Conservation (phyloP, 2,329 filamentous ascomycete species). For the Fusarium vanettenii region DNA sequence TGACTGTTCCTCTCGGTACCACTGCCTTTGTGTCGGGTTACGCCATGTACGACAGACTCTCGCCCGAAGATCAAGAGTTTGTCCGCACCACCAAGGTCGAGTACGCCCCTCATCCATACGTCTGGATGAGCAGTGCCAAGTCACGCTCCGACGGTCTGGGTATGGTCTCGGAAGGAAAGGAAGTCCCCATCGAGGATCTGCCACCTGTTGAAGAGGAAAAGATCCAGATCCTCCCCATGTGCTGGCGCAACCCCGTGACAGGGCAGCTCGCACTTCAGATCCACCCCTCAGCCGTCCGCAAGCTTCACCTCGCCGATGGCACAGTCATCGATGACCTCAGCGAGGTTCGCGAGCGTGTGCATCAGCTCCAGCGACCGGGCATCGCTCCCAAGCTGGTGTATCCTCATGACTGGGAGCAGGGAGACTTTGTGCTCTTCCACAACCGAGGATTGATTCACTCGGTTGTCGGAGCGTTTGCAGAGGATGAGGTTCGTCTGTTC, state of each 20-base stretch:
- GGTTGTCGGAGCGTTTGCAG: conserved; percentile 79
- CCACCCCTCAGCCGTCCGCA: conserved; percentile 77
- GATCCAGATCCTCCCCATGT: conserved; percentile 80
- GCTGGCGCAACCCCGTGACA: conserved; percentile 80
- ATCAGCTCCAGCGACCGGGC: conserved; percentile 76
- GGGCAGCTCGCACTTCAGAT: conserved; percentile 77
- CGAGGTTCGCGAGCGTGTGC: conserved; percentile 74
- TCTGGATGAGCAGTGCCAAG: conserved; percentile 81
- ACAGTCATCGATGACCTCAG: conserved; percentile 75
- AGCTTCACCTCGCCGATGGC: conserved; percentile 75
- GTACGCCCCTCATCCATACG: conserved; percentile 83
- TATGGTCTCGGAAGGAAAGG: conserved; percentile 73
- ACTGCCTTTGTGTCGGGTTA: conserved; percentile 81
- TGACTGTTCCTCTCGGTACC: conserved; percentile 78
- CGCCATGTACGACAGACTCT: conserved; percentile 76
- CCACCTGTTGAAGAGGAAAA: conserved; percentile 74
- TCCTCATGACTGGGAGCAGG: conserved; percentile 81
- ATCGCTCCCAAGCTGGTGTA: conserved; percentile 78
- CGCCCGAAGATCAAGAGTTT: conserved; percentile 74
- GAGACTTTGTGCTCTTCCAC: conserved; percentile 82
- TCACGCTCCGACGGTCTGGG: conserved; percentile 77
- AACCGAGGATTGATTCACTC: conserved; percentile 81
- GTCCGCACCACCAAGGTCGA: conserved; percentile 75
- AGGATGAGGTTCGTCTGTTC: conserved; percentile 80
- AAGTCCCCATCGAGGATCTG: conserved; percentile 69